Percentiles rank a stretch among this genome's conserved stretches.
phyloP scores from a whole-genome alignment of 139 green algal species.

The Chlorokybus atmophyticus region DNA sequence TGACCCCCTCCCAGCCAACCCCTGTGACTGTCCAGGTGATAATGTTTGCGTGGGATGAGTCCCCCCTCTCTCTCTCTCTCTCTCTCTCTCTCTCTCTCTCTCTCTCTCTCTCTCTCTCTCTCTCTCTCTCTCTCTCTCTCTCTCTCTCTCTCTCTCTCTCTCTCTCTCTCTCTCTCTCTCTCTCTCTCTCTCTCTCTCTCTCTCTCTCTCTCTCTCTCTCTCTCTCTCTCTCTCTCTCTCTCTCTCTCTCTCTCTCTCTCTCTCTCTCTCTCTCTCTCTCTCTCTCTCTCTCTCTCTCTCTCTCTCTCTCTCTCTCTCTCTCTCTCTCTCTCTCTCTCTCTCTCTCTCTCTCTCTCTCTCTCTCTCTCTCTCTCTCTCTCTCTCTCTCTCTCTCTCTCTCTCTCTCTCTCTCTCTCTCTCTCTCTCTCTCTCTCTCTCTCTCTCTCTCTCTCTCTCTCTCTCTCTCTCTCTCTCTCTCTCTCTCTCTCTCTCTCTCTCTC shows the following conservation, averaged over 20 bases:
- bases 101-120: slow-evolving; percentile 3
- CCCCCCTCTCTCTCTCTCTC: too few species aligned
- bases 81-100: too few species aligned
- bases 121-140: slow-evolving; percentile 3
- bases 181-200: slow-evolving; percentile 3
- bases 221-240: slow-evolving; percentile 3
- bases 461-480: slow-evolving; percentile 3
- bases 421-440: slow-evolving; percentile 3
- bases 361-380: slow-evolving; percentile 3
- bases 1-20: too few species aligned
- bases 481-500: too few species aligned
- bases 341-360: slow-evolving; percentile 3
- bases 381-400: slow-evolving; percentile 3
- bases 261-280: slow-evolving; percentile 3
- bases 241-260: slow-evolving; percentile 3
- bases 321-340: slow-evolving; percentile 3
- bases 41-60: too few species aligned
- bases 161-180: slow-evolving; percentile 3
- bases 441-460: slow-evolving; percentile 3
- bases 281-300: slow-evolving; percentile 3
- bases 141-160: slow-evolving; percentile 3
- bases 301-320: slow-evolving; percentile 3
- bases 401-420: slow-evolving; percentile 3
- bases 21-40: too few species aligned
- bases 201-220: slow-evolving; percentile 3